These are phyloP conservation scores for Macrocybe gigantea DNA, from an alignment of 768 basidiomycete species.

Conservation along the genomic window DNA sequence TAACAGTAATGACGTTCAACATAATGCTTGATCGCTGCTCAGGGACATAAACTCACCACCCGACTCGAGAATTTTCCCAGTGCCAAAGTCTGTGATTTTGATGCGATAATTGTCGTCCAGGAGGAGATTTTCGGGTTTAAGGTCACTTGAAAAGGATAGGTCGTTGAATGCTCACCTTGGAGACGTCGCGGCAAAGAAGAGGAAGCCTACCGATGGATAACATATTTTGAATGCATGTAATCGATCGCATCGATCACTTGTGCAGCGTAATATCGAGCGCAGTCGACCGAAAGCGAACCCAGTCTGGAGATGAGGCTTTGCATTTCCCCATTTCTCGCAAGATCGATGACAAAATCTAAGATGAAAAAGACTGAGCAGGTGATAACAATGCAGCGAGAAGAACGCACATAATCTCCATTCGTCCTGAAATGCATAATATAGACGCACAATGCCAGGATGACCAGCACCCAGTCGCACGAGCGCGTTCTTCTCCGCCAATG, in stretches of 20 bases:
- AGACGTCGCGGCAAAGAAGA: neutral
- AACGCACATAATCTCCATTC: slow-evolving; percentile 75
- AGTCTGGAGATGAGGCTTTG: slow-evolving; percentile 64
- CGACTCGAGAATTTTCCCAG: slow-evolving; percentile 68
- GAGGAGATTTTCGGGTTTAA: slow-evolving; percentile 86
- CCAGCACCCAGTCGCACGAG: slow-evolving; percentile 66
- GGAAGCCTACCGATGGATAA: slow-evolving; percentile 69
- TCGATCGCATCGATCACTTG: slow-evolving; percentile 85
- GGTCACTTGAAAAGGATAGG: slow-evolving; percentile 28
- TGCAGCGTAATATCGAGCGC: slow-evolving; percentile 81
- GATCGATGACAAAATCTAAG: slow-evolving; percentile 73
- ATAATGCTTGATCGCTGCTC: slow-evolving; percentile 22
- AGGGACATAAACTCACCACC: slow-evolving; percentile 35
- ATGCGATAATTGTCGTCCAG: slow-evolving; percentile 83
- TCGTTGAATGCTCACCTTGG: neutral
- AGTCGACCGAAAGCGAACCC: slow-evolving; percentile 81
- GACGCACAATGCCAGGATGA: slow-evolving; percentile 77
- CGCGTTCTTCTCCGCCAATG: slow-evolving; percentile 73
- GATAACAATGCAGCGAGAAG: neutral
- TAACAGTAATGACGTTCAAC: slow-evolving; percentile 26
- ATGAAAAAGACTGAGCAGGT: neutral
- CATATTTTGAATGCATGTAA: slow-evolving; percentile 86
- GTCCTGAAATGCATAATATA: slow-evolving; percentile 86
- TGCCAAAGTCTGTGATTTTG: slow-evolving; percentile 97
- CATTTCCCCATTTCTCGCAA: slow-evolving; percentile 74